Conservation (phyloP, 225 moss, liverwort and hornwort genomes). For the Takakia lepidozioides region DNA sequence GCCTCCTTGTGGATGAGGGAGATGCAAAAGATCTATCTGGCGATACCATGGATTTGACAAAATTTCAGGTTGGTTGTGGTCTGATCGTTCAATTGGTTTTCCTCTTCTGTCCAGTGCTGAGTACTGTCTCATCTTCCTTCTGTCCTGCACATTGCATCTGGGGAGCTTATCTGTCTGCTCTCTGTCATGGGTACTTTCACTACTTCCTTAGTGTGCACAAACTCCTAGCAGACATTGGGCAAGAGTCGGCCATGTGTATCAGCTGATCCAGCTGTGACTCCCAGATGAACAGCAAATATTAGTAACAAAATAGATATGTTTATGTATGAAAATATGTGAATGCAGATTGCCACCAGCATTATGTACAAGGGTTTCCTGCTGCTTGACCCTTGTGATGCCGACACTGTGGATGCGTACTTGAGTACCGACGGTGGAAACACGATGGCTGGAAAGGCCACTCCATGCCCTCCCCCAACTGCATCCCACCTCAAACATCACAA, state of each 20-base stretch:
- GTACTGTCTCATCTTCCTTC: too few species aligned
- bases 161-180: too few species aligned
- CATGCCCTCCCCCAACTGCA: constrained; percentile 16
- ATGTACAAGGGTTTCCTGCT: constrained; percentile 48
- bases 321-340: too few species aligned
- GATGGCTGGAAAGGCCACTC: constrained; percentile 6
- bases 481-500: background rate
- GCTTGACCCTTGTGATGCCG: constrained; percentile 36
- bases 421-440: constrained; percentile 1
- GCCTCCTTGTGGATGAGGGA: constrained; percentile 31
- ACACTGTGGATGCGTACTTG: constrained; percentile 35
- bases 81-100: too few species aligned
- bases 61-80: constrained; percentile 21
- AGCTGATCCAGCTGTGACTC: too few species aligned
- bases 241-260: too few species aligned
- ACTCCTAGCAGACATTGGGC: too few species aligned
- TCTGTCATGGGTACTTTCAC: background rate
- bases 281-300: too few species aligned
- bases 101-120: background rate
- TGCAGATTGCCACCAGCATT: constrained; percentile 40
- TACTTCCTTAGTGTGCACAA: too few species aligned
- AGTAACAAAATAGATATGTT: too few species aligned
- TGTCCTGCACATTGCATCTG: too few species aligned
- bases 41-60: constrained; percentile 37
- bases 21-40: constrained; percentile 29